Percentiles rank a stretch among this genome's conserved stretches.
phyloP scores from a whole-genome alignment of 441 rosid species.

The Euphorbia celastroides region DNA sequence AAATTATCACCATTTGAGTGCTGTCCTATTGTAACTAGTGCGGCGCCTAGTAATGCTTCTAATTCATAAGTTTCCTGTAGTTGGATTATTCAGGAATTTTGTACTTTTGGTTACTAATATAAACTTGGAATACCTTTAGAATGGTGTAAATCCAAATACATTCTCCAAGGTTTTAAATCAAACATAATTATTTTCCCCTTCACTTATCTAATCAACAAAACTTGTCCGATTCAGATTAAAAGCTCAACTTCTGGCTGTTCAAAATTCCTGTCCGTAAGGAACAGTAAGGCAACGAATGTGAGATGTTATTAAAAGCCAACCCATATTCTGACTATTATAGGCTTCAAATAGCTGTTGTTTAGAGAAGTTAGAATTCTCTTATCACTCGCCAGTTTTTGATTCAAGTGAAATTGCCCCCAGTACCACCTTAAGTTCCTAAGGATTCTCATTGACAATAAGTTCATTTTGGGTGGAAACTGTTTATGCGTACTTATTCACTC shows the following conservation, averaged over 20 bases:
- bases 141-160: not conserved
- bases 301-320: not conserved
- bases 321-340: not conserved
- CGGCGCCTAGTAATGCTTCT: not conserved
- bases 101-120: not conserved
- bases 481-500: not conserved
- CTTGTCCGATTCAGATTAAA: not conserved
- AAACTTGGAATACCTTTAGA: not conserved
- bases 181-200: not conserved
- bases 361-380: not conserved
- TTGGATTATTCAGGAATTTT: not conserved
- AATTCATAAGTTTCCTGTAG: not conserved
- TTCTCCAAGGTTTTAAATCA: not conserved
- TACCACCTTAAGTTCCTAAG: conserved; percentile 3
- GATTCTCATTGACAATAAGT: not conserved
- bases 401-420: not conserved
- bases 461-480: not conserved
- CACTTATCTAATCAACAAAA: not conserved
- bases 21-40: not conserved
- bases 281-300: not conserved
- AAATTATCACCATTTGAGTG: too few relatives aligned
- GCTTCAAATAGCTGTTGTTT: not conserved
- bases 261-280: not conserved
- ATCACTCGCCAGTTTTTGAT: not conserved
- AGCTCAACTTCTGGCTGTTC: not conserved